These are phyloP conservation scores for Skeletonema costatum DNA, from an alignment of 108 stramenopile species.

Conservation along the genomic window DNA sequence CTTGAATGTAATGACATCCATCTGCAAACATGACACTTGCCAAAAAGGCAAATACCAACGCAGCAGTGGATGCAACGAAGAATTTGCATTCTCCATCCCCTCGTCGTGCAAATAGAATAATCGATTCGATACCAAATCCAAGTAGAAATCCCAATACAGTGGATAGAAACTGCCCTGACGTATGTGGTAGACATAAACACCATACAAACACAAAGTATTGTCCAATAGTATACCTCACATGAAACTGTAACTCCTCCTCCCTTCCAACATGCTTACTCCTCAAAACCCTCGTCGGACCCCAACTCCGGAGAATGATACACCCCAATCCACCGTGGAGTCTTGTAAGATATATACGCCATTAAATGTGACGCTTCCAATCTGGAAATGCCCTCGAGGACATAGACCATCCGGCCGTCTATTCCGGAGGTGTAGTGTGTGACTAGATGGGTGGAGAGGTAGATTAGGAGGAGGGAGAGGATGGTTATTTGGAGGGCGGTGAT, in stretches of 20 bases:
- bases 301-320: background rate
- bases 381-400: background rate
- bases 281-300: too few species aligned
- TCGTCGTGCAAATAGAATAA: background rate
- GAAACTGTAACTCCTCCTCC: background rate
- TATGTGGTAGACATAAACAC: background rate
- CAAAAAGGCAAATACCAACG: background rate
- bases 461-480: background rate
- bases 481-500: background rate
- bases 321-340: background rate
- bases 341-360: background rate
- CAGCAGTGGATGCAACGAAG: background rate
- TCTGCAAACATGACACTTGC: conserved; percentile 4
- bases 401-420: background rate
- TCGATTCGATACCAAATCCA: background rate
- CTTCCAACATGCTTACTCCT: background rate
- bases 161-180: background rate
- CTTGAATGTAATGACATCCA: conserved; percentile 4
- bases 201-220: conserved; percentile 7
- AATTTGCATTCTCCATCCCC: background rate
- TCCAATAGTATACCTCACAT: background rate
- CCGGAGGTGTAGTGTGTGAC: background rate
- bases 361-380: background rate
- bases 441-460: background rate
- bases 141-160: background rate